Evolutionary conservation across 2,329 filamentous ascomycete genomes (phyloP).

Genomic region (Apiospora marii): DNA sequence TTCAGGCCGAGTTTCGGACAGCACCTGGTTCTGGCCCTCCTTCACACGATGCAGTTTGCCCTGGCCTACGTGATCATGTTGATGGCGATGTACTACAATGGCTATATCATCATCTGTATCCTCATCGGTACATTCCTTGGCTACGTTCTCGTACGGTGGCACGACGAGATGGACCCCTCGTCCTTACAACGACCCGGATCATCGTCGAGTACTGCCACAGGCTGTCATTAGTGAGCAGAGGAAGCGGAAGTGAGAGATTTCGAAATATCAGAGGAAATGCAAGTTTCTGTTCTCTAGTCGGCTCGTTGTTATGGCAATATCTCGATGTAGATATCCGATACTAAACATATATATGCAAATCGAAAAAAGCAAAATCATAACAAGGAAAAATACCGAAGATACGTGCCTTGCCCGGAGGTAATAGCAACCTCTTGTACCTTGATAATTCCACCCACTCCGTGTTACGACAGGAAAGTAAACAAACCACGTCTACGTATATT

Average conservation of each 20-base stretch:
- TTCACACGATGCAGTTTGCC: constrained; percentile 76
- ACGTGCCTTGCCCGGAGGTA: too few species aligned
- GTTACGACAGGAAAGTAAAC: too few species aligned
- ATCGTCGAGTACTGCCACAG: constrained; percentile 30
- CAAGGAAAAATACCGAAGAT: too few species aligned
- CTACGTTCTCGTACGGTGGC: constrained; percentile 76
- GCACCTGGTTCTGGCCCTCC: constrained; percentile 69
- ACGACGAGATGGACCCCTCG: constrained; percentile 53
- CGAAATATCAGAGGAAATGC: background rate
- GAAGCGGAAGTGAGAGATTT: too few species aligned
- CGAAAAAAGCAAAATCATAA: too few species aligned
- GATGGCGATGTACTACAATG: constrained; percentile 60
- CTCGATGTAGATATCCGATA: too few species aligned
- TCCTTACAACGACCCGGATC: background rate
- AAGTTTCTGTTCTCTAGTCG: background rate
- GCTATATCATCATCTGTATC: constrained; percentile 83
- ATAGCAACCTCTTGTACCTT: too few species aligned
- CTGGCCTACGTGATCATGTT: constrained; percentile 84
- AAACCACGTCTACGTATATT: too few species aligned
- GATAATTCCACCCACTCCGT: too few species aligned
- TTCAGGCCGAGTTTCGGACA: constrained; percentile 69
- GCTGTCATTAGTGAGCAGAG: constrained; percentile 32
- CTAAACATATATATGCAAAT: too few species aligned
- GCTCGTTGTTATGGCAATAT: background rate
- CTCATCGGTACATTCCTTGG: constrained; percentile 79